phyloP scores from a whole-genome alignment of 1,284 basidiomycete species.

The Rhodotorula sp. region DNA sequence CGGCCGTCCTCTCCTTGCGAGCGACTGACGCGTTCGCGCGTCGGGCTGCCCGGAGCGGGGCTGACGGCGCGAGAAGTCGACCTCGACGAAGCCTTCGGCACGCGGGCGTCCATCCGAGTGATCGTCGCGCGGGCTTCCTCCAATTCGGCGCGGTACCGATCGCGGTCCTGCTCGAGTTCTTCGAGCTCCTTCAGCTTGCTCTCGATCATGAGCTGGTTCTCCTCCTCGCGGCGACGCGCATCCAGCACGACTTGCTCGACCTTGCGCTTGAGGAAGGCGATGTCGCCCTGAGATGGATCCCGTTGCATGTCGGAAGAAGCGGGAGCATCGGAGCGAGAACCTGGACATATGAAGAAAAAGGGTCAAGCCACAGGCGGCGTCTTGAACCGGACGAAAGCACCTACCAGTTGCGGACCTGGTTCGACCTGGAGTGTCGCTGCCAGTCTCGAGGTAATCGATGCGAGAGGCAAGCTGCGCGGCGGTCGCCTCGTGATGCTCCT shows the following conservation, averaged over 20 bases:
- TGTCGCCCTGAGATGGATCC: background rate
- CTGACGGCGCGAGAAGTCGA: background rate
- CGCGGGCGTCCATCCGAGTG: background rate
- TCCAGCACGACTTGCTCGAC: background rate
- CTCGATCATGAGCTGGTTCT: conserved; percentile 1
- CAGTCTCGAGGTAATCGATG: background rate
- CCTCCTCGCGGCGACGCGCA: background rate
- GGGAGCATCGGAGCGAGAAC: background rate
- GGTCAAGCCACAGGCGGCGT: background rate
- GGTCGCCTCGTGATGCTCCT: conserved; percentile 1
- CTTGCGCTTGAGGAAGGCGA: background rate
- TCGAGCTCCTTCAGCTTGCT: conserved; percentile 13
- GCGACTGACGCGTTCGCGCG: background rate
- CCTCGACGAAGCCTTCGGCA: background rate
- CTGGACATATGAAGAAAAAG: too few relatives aligned
- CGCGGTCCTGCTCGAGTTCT: conserved; percentile 8
- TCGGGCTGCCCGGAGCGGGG: background rate
- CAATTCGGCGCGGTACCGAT: conserved; percentile 9
- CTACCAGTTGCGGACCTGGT: too few relatives aligned
- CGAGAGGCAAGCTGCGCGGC: background rate
- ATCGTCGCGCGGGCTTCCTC: background rate
- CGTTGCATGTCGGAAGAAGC: conserved; percentile 3
- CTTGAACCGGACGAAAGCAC: background rate
- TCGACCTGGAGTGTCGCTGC: background rate
- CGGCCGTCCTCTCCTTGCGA: background rate